A percentile compares a stretch with the other conserved stretches of the same genome.
Conservation (phyloP, 2,329 filamentous ascomycete species). For the Colletotrichum sublineola region DNA sequence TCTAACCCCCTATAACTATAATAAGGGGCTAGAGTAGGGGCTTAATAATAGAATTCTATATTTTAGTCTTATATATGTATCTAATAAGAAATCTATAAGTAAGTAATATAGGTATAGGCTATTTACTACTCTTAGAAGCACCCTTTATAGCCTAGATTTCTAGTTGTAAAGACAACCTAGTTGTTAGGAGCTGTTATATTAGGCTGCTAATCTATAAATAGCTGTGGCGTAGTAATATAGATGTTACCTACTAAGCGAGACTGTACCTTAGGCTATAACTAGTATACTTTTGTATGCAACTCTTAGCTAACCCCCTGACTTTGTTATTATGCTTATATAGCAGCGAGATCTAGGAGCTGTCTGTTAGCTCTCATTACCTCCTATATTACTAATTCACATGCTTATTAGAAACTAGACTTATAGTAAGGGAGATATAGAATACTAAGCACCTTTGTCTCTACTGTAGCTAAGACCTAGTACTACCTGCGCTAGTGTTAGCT, state of each 20-base stretch:
- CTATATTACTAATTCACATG: neutral
- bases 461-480: neutral
- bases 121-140: too few species aligned
- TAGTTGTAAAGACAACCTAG: too few species aligned
- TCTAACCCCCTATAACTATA: too few species aligned
- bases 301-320: neutral
- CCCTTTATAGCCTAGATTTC: too few species aligned
- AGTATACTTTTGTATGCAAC: neutral
- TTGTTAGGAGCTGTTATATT: too few species aligned
- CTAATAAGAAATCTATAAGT: too few species aligned
- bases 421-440: neutral
- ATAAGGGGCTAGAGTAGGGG: too few species aligned
- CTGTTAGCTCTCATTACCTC: neutral
- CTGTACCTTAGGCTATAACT: neutral
- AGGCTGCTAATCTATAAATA: constrained; percentile 3
- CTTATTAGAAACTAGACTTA: neutral
- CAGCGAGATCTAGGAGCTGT: neutral
- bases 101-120: too few species aligned
- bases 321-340: neutral
- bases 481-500: neutral
- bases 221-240: neutral
- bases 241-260: neutral
- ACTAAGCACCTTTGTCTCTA: neutral
- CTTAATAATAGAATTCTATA: too few species aligned
- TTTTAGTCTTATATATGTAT: too few species aligned